These are phyloP conservation scores for Uncinocarpus reesii DNA, from an alignment of 2,329 filamentous ascomycete species.

Conservation along the genomic window DNA sequence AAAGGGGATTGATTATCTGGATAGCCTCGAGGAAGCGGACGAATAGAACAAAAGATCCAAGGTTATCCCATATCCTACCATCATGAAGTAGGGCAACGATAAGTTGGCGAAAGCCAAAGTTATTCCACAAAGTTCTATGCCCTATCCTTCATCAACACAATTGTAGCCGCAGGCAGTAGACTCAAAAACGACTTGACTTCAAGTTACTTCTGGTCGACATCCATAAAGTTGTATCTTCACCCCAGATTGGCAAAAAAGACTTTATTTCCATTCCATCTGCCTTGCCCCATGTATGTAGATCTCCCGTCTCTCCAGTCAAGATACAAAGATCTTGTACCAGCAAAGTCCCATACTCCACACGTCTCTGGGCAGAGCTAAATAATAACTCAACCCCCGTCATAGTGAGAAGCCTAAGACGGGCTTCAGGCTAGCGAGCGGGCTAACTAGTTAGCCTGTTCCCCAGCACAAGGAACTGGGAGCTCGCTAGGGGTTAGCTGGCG, in stretches of 20 bases:
- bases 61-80: too few species aligned
- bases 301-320: conserved; percentile 9
- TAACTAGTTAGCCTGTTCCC: not conserved
- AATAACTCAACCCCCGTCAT: not conserved
- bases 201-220: not conserved
- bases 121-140: too few species aligned
- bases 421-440: not conserved
- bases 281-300: conserved; percentile 10
- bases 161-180: too few species aligned
- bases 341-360: conserved; percentile 1
- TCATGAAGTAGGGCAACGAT: too few species aligned
- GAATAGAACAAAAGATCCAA: not conserved
- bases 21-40: not conserved
- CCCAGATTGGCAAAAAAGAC: conserved; percentile 7
- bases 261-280: conserved; percentile 11
- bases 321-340: conserved; percentile 10
- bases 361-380: not conserved
- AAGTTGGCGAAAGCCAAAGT: too few species aligned
- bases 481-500: too few species aligned
- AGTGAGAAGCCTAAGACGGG: too few species aligned
- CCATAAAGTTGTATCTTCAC: not conserved
- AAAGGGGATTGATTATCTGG: too few species aligned
- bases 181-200: not conserved
- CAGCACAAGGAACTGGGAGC: too few species aligned
- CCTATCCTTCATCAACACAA: too few species aligned